Conservation (phyloP, 805 yeast genomes). For the Lipomyces oligophaga region DNA sequence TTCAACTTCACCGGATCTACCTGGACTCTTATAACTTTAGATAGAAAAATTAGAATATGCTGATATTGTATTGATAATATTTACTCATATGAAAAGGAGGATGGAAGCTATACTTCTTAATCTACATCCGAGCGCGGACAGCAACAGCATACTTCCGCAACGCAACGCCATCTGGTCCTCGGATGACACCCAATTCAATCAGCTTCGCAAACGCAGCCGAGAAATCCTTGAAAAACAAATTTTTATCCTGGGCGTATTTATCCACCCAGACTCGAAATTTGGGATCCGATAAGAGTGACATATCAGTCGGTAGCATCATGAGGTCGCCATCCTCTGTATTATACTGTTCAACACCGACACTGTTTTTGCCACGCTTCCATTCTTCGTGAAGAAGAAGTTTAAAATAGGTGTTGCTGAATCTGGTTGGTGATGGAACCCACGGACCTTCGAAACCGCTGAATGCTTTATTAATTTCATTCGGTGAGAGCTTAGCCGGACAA, state of each 20-base stretch:
- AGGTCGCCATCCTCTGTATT: constrained; percentile 54
- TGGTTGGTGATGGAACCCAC: constrained; percentile 78
- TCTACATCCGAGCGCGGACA: constrained; percentile 5
- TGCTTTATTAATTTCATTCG: constrained; percentile 14
- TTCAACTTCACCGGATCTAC: no score
- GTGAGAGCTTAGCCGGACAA: not conserved
- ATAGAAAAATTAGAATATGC: no score
- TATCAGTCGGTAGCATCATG: constrained; percentile 87
- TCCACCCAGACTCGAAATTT: constrained; percentile 59
- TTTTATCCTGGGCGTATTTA: constrained; percentile 63
- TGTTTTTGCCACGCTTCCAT: constrained; percentile 47
- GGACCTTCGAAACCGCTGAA: constrained; percentile 76
- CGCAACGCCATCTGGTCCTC: constrained; percentile 44
- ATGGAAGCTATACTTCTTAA: no score
- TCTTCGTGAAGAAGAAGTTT: constrained; percentile 50
- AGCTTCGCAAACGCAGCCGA: constrained; percentile 63
- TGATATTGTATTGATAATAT: no score
- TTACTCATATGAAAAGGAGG: no score
- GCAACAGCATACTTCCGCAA: constrained; percentile 5
- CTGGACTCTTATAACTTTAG: no score
- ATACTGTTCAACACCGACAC: constrained; percentile 51
- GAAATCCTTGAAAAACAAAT: constrained; percentile 59
- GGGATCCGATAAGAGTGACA: constrained; percentile 61
- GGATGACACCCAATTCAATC: constrained; percentile 70
- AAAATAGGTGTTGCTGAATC: constrained; percentile 71